Evolutionary conservation across 208 protist species (phyloP).

Genomic region (Trypanosoma avium): DNA sequence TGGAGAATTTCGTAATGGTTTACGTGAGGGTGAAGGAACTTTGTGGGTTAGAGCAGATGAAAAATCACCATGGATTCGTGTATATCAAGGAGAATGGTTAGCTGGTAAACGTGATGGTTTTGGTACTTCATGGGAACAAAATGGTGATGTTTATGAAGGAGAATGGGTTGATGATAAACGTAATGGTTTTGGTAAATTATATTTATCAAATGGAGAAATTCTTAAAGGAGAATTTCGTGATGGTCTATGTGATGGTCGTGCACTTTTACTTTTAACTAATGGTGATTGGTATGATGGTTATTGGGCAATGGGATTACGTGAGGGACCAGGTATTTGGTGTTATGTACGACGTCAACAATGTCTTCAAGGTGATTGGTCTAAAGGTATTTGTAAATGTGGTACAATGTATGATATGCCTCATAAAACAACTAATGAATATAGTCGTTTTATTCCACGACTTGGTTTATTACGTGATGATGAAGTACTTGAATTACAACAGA

Average conservation of each 20-base stretch:
- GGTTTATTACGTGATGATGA: slow-evolving; percentile 60
- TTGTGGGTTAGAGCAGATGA: slow-evolving; percentile 69
- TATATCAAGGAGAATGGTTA: slow-evolving; percentile 90
- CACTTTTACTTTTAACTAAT: slow-evolving; percentile 52
- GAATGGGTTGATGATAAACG: slow-evolving; percentile 68
- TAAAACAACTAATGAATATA: slow-evolving; percentile 51
- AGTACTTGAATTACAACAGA: slow-evolving; percentile 61
- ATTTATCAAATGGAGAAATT: slow-evolving; percentile 77
- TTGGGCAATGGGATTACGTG: slow-evolving; percentile 75
- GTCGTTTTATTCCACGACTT: slow-evolving; percentile 80
- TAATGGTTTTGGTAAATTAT: slow-evolving; percentile 75
- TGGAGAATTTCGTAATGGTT: slow-evolving; percentile 77
- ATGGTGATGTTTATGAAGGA: slow-evolving; percentile 90
- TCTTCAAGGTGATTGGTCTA: slow-evolving; percentile 84
- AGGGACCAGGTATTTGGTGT: slow-evolving; percentile 87
- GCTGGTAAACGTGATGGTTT: slow-evolving; percentile 75
- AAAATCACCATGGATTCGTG: slow-evolving; percentile 57
- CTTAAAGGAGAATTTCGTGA: slow-evolving; percentile 79
- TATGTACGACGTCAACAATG: slow-evolving; percentile 71
- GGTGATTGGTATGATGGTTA: slow-evolving; percentile 90
- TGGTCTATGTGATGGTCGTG: slow-evolving; percentile 71
- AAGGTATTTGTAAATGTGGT: slow-evolving; percentile 73
- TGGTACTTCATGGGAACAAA: slow-evolving; percentile 77
- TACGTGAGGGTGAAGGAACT: slow-evolving; percentile 80
- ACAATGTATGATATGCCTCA: slow-evolving; percentile 73